Conservation (phyloP, 768 basidiomycete species). For the Lentinula sp. region DNA sequence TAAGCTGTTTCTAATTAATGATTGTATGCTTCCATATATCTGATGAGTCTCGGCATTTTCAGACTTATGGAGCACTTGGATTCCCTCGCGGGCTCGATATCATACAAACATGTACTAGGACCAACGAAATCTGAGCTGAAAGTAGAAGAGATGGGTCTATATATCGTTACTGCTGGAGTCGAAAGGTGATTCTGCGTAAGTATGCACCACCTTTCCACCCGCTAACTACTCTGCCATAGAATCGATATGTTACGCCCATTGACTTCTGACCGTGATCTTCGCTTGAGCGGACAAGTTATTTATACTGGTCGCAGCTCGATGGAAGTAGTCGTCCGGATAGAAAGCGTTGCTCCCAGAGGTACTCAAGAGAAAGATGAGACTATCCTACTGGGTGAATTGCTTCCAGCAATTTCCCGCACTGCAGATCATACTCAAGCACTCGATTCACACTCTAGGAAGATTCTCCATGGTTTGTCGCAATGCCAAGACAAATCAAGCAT, state of each 20-base stretch:
- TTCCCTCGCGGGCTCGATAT: constrained; percentile 77
- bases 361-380: constrained; percentile 40
- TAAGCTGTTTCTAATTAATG: constrained; percentile 14
- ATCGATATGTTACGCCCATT: constrained; percentile 63
- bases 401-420: not conserved
- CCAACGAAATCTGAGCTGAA: constrained; percentile 50
- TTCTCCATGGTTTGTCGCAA: constrained; percentile 88
- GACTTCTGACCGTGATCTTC: constrained; percentile 56
- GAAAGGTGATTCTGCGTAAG: constrained; percentile 45
- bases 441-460: constrained; percentile 44
- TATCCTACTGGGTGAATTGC: constrained; percentile 52
- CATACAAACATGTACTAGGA: constrained; percentile 78
- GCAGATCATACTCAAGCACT: not conserved
- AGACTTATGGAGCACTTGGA: constrained; percentile 79
- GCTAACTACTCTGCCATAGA: constrained; percentile 22
- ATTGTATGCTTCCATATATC: not conserved
- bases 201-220: not conserved
- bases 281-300: constrained; percentile 76
- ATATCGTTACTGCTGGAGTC: constrained; percentile 80
- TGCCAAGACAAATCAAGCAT: constrained; percentile 55
- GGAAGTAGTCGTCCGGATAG: constrained; percentile 87
- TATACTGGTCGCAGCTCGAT: constrained; percentile 73
- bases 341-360: constrained; percentile 39
- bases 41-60: not conserved
- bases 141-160: constrained; percentile 62